These are phyloP conservation scores for Penicillium frequentans DNA, from an alignment of 2,329 filamentous ascomycete species.

Conservation along the genomic window DNA sequence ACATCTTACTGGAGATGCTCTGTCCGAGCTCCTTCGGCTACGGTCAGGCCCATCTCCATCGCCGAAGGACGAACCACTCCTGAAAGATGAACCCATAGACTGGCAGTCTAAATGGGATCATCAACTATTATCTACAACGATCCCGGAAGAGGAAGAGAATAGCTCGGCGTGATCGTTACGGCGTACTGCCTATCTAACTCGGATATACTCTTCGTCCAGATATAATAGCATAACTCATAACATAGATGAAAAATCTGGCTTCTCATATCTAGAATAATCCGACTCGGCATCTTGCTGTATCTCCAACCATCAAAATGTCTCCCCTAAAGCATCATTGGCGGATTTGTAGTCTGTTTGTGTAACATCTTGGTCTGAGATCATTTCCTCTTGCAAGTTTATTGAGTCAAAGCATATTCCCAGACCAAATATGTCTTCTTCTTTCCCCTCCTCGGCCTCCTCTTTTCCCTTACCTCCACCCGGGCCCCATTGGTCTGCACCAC, in stretches of 20 bases:
- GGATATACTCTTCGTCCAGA: neutral
- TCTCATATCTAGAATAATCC: neutral
- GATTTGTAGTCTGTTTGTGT: neutral
- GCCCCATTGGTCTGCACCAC: conserved; percentile 5
- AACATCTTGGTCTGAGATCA: neutral
- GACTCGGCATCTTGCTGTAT: neutral
- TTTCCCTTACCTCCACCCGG: neutral
- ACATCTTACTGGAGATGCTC: conserved; percentile 55
- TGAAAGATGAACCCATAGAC: conserved; percentile 10
- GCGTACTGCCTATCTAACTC: neutral
- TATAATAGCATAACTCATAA: neutral
- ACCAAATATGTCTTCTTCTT: neutral
- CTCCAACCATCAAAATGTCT: neutral
- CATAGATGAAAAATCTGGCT: neutral
- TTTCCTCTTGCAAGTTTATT: neutral
- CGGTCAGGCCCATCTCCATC: conserved; percentile 10
- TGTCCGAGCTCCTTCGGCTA: conserved; percentile 51
- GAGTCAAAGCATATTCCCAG: neutral
- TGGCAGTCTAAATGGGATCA: conserved; percentile 16
- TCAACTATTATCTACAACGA: conserved; percentile 24
- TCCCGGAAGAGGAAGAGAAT: conserved; percentile 35
- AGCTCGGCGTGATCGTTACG: conserved; percentile 4
- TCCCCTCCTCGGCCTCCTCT: neutral
- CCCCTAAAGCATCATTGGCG: neutral
- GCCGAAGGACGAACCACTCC: conserved; percentile 8